phyloP scores from a whole-genome alignment of 208 protist genomes.

The Leishmania guyanensis region DNA sequence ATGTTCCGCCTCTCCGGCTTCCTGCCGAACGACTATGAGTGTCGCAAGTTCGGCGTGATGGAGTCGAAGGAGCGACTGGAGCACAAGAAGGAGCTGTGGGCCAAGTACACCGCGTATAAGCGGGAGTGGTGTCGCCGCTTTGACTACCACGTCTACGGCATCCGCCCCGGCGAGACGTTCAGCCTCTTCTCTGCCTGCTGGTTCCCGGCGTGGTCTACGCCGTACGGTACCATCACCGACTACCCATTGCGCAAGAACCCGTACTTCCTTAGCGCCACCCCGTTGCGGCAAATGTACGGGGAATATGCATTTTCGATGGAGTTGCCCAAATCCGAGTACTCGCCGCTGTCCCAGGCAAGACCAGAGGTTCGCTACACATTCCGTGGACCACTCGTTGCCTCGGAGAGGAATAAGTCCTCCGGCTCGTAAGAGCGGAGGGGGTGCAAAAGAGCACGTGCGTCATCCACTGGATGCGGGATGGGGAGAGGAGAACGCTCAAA shows the following conservation, averaged over 20 bases:
- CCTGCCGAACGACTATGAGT: conserved; percentile 89
- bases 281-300: conserved; percentile 63
- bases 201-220: conserved; percentile 62
- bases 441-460: too few species aligned
- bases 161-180: conserved; percentile 83
- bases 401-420: conserved; percentile 4
- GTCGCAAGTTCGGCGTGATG: conserved; percentile 85
- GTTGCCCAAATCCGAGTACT: conserved; percentile 50
- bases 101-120: conserved; percentile 89
- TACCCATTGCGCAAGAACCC: conserved; percentile 90
- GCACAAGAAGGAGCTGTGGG: conserved; percentile 79
- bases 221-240: conserved; percentile 71
- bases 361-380: conserved; percentile 86
- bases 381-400: conserved; percentile 51
- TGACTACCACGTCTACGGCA: conserved; percentile 91
- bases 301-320: conserved; percentile 57
- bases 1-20: conserved; percentile 80
- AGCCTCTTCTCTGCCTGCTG: conserved; percentile 86
- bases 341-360: conserved; percentile 59
- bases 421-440: neutral
- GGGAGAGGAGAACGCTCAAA: neutral
- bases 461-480: too few species aligned
- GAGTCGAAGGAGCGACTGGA: conserved; percentile 78
- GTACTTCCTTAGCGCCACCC: conserved; percentile 84
- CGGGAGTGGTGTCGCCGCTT: conserved; percentile 90